Conservation (phyloP, 345 rosid genomes). For the Pistacia integerrima region DNA sequence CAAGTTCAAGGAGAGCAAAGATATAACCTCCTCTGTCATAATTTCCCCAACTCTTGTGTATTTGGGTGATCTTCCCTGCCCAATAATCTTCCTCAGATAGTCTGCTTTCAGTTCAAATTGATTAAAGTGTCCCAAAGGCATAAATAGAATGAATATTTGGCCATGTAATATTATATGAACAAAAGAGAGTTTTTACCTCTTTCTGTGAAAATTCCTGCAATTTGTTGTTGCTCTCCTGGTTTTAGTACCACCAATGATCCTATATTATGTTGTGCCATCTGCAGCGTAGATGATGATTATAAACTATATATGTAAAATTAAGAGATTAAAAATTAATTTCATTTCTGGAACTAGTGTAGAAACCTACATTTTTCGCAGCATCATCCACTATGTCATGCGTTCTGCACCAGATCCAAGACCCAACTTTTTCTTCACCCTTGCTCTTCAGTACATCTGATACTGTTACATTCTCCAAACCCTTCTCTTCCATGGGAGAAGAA, state of each 20-base stretch:
- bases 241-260: slow-evolving; percentile 88
- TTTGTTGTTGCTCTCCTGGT: slow-evolving; percentile 64
- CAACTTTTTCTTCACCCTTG: slow-evolving; percentile 53
- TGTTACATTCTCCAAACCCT: slow-evolving; percentile 73
- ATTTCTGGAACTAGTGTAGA: slow-evolving; percentile 7
- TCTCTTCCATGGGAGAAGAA: slow-evolving; percentile 44
- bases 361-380: slow-evolving; percentile 71
- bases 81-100: slow-evolving; percentile 69
- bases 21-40: slow-evolving; percentile 76
- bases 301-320: neutral
- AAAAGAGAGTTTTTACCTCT: slow-evolving; percentile 50
- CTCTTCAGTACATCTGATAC: slow-evolving; percentile 74
- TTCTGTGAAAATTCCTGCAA: slow-evolving; percentile 91
- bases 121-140: no score
- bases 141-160: neutral
- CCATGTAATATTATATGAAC: neutral
- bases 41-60: slow-evolving; percentile 77
- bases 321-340: neutral
- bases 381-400: slow-evolving; percentile 66
- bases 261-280: slow-evolving; percentile 86
- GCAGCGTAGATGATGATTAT: slow-evolving; percentile 19
- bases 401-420: slow-evolving; percentile 71
- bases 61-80: slow-evolving; percentile 64
- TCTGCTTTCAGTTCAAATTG: slow-evolving; percentile 38
- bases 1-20: neutral